Base-by-base conservation (phyloP, 805 yeast species). In the Schwanniomyces sp. region DNA sequence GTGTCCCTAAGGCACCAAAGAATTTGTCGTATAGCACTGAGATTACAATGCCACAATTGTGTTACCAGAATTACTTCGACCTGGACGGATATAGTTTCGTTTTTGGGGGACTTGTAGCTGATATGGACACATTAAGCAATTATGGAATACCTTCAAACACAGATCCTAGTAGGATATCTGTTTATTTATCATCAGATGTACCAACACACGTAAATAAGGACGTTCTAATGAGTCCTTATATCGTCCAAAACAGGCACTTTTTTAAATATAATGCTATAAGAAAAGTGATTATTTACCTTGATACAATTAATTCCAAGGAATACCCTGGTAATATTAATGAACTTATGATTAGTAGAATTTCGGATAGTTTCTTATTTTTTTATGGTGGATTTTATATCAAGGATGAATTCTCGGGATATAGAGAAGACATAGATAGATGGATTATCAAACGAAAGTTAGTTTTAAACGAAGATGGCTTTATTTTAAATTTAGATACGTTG, bases 371-470 rank as follows among this genome's bases (percentile, higher is more conserved):
- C 55, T 72, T 82, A 12, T 74, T 85, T 52, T 75, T 78, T 49
- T 85, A 80, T 58, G 95, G 92, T n/a, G 95, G 94, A 0, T 79
- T 85, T 59, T 79, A 78, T 45, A 47, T 72, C 17, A 50, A 52
- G 21, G 56, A 56, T 14, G 61, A 56, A 10, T 53, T 63, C 1
- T 64, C 62, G 7, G 46, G 47, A 1, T 61, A 66, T 47, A 47
- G 54, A 6, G 56, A 57, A 5, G 53, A 57, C 2, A 45, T 55
- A 16, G 67, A 61, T 48, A 50, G 66, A 49, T 66, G 80, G 78
- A 41, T 70, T 50, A 52, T 67, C 14, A 69, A 74, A 38, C 74
- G 76, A 52, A 68, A 71, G 21, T 66, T 84, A 3, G 64, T 63
- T 5, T 54, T 85, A 47, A 84, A 81, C 58, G 74, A 75, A 44